Conservation (phyloP, 2,329 filamentous ascomycete genomes). For the Aspergillus pseudoglaucus region DNA sequence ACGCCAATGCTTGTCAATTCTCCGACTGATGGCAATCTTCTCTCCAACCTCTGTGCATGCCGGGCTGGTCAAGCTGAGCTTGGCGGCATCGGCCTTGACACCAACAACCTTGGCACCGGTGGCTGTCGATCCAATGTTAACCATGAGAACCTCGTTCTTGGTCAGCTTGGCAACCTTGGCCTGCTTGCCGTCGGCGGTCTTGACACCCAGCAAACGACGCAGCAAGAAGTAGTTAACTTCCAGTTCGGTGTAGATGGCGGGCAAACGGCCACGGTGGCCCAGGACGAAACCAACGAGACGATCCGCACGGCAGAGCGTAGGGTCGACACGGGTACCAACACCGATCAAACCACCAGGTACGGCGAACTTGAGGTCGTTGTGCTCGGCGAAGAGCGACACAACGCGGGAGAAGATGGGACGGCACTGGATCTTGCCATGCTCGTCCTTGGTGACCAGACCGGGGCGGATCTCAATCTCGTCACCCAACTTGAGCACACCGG, state of each 20-base stretch:
- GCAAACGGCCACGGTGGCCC: constrained; percentile 85
- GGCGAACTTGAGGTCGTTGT: constrained; percentile 97
- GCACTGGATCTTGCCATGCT: constrained; percentile 89
- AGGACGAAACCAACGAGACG: constrained; percentile 97
- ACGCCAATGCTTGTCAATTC: constrained; percentile 99
- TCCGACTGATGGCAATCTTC: constrained; percentile 91
- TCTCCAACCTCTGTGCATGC: constrained; percentile 96
- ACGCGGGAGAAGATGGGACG: constrained; percentile 95
- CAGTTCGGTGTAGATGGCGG: constrained; percentile 95
- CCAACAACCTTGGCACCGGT: constrained; percentile 95
- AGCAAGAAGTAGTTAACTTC: constrained; percentile 99
- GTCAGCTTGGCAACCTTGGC: constrained; percentile 97
- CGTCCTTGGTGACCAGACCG: constrained; percentile 95
- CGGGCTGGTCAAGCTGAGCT: constrained; percentile 84
- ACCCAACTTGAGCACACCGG: constrained; percentile 91
- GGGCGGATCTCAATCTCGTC: constrained; percentile 98
- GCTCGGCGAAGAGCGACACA: constrained; percentile 91
- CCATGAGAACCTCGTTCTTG: constrained; percentile 99
- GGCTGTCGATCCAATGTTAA: constrained; percentile 97
- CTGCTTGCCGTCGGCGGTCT: constrained; percentile 97
- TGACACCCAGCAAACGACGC: constrained; percentile 87
- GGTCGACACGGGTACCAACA: constrained; percentile 95
- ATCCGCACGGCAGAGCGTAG: constrained; percentile 96
- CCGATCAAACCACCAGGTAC: constrained; percentile 96
- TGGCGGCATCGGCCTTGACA: constrained; percentile 96